phyloP scores from a whole-genome alignment of 2,329 filamentous ascomycete species.

The Bipolaris oryzae region DNA sequence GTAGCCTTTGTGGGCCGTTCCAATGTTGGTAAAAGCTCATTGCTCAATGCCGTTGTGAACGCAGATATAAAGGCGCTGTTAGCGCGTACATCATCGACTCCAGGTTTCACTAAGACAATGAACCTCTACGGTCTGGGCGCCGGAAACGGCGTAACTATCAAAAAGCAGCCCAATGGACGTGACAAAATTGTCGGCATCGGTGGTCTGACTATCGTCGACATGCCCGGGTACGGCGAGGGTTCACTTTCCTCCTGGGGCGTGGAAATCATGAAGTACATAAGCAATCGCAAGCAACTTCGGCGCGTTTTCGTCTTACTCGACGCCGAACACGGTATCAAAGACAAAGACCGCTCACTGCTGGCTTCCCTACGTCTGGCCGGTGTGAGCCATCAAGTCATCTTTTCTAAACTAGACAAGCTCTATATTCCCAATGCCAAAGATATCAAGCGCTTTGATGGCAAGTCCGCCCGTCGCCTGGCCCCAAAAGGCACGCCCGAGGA shows the following conservation, averaged over 20 bases:
- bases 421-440: conserved; percentile 33
- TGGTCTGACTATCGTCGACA: conserved; percentile 67
- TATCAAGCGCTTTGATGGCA: conserved; percentile 23
- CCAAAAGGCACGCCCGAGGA: conserved; percentile 49
- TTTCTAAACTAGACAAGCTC: conserved; percentile 67
- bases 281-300: conserved; percentile 65
- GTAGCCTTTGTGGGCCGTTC: conserved; percentile 71
- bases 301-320: conserved; percentile 70
- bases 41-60: conserved; percentile 66
- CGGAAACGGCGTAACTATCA: conserved; percentile 29
- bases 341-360: conserved; percentile 64
- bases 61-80: conserved; percentile 52
- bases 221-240: conserved; percentile 72
- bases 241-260: conserved; percentile 66
- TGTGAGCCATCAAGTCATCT: conserved; percentile 67
- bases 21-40: conserved; percentile 72
- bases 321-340: conserved; percentile 66
- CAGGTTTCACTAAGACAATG: conserved; percentile 68
- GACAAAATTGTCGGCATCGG: conserved; percentile 47
- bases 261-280: conserved; percentile 72
- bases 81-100: conserved; percentile 60
- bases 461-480: conserved; percentile 18
- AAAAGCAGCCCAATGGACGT: conserved; percentile 21
- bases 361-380: conserved; percentile 60
- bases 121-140: conserved; percentile 67